Evolutionary conservation across 2,329 filamentous ascomycete genomes (phyloP).

Genomic region (Talaromyces amestolkiae): DNA sequence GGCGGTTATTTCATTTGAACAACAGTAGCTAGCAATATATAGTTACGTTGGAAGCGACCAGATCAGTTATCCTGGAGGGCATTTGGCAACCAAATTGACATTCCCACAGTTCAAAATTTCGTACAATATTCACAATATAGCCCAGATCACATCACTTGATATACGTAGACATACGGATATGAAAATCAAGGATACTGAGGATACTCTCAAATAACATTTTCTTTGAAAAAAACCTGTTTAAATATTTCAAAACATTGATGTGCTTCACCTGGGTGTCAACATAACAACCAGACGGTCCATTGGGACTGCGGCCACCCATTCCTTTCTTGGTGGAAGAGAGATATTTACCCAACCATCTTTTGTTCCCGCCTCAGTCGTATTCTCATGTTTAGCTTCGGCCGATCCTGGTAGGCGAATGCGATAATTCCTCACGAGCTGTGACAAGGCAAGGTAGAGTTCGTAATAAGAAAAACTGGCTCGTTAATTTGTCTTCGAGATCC

Average conservation of each 20-base stretch:
- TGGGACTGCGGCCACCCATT: slow-evolving; percentile 13
- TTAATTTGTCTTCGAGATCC: background rate
- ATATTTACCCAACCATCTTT: background rate
- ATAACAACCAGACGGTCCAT: background rate
- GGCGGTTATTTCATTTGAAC: no score
- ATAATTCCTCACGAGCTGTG: background rate
- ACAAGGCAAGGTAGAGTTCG: slow-evolving; percentile 1
- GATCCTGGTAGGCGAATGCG: background rate
- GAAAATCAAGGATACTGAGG: no score
- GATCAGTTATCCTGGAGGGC: no score
- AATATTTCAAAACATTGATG: background rate
- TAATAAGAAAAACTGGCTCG: background rate
- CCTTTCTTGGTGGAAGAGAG: slow-evolving; percentile 4
- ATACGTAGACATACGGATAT: no score
- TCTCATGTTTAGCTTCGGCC: background rate
- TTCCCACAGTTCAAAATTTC: no score
- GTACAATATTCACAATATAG: no score
- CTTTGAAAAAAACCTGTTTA: no score
- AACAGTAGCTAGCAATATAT: no score
- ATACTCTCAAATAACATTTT: no score
- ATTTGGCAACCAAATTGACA: no score
- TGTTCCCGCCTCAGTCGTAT: background rate
- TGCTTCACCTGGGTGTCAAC: background rate
- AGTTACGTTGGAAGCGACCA: no score
- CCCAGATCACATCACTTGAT: no score